Evolutionary conservation across 306 rosid species (phyloP), one percentile per base, ranked within the genome.

Genomic region (barrel medic (Medicago truncatula)): DNA sequence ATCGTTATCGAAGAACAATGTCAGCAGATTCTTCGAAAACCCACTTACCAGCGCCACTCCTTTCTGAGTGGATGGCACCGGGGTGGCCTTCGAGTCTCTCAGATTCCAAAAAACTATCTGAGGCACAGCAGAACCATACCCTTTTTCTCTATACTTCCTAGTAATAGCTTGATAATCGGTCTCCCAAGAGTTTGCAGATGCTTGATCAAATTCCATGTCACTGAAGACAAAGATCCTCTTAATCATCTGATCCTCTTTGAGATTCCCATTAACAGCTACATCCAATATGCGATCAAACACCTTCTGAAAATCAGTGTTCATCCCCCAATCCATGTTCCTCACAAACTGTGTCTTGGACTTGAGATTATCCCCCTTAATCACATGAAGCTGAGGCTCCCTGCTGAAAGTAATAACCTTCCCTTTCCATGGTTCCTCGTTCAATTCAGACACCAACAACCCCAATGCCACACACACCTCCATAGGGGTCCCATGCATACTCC

Each of bases 21-120:
- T 89, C 78, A 89, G 47, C 70, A 91, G 47, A 84, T 91, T 91
- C 92, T 91, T 91, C 0, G 97, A 91, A 50, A 83, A 91, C 40
- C 92, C 97, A 59, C 97, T 86, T 5, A 91, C 85, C 44, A 89
- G 56, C 0, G 94, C 92, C 73, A 91, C 97, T 31, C 96, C 97
- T n/a, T 80, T 76, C 81, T 84, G 88, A 7, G 73, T 79, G 9
- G 75, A 21, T 0, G 78, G 76, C 74, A 87, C 92, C 0, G 91
- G 93, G 7, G 89, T 87, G 0, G 92, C 82, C 71, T 4, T 16
- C 0, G 92, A 91, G 68, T 91, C 61, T 50, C 90, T 85, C 73
- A 88, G 82, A 64, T 88, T 91, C 93, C 93, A 91, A 60, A 88
- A 91, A 13, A 89, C 88, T 12, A 91, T 83, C 86, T 89, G 82